Conservation (phyloP, 768 basidiomycete genomes). For the Neoboletus magnificus region DNA sequence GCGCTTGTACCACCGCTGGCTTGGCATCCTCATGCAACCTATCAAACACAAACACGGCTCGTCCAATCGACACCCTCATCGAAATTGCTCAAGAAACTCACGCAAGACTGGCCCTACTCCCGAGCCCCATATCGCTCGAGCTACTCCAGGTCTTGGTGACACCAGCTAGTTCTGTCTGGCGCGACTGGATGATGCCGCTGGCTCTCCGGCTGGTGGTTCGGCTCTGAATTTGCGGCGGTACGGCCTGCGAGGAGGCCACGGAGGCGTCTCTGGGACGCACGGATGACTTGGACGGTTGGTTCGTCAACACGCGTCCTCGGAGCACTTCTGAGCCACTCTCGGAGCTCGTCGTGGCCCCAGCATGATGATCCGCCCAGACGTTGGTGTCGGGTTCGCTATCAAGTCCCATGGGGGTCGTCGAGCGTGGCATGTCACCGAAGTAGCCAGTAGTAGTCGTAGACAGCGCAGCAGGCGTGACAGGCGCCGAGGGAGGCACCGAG, state of each 20-base stretch:
- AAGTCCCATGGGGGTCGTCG: slow-evolving; percentile 22
- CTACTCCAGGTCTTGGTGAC: slow-evolving; percentile 33
- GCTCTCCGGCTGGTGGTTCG: slow-evolving; percentile 25
- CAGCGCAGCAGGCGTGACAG: slow-evolving; percentile 23
- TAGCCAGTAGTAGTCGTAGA: slow-evolving; percentile 8
- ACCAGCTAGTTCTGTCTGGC: slow-evolving; percentile 30
- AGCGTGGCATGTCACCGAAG: slow-evolving; percentile 26
- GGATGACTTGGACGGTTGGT: slow-evolving; percentile 24
- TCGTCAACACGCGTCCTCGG: slow-evolving; percentile 17
- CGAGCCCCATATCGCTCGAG: slow-evolving; percentile 23
- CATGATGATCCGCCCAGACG: slow-evolving; percentile 28
- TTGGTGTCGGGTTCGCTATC: slow-evolving; percentile 23
- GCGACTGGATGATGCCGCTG: slow-evolving; percentile 21
- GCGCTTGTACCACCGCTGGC: slow-evolving; percentile 3
- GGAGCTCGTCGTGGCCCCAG: slow-evolving; percentile 1
- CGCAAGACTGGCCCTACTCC: slow-evolving; percentile 14
- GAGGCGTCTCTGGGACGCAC: slow-evolving; percentile 26
- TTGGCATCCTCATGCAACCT: slow-evolving; percentile 27
- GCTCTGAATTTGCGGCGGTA: slow-evolving; percentile 16
- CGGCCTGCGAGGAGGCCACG: slow-evolving; percentile 23
- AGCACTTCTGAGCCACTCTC: slow-evolving; percentile 20
- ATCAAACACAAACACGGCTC: background rate
- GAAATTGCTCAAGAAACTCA: slow-evolving; percentile 10
- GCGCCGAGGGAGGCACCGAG: slow-evolving; percentile 19
- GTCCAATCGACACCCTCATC: background rate